Evolutionary conservation across 208 protist species (phyloP).

Genomic region (Trypanosoma boissoni): DNA sequence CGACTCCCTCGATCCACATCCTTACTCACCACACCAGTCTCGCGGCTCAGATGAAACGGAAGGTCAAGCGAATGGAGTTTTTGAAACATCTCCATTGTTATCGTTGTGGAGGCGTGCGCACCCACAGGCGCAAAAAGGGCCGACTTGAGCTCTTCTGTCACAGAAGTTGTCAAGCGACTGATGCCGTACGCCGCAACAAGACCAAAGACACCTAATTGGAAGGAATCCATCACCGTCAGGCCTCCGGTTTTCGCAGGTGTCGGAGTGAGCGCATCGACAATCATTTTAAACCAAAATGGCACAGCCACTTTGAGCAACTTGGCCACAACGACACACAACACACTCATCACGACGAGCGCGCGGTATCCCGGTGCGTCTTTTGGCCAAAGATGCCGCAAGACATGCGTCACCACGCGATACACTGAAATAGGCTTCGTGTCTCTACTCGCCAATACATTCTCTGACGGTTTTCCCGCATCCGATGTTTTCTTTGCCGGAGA

Average conservation of each 20-base stretch:
- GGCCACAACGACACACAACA: slow-evolving; percentile 70
- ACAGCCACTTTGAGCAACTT: slow-evolving; percentile 86
- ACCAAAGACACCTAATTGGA: slow-evolving; percentile 74
- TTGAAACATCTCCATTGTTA: slow-evolving; percentile 86
- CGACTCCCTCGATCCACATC: slow-evolving; percentile 91
- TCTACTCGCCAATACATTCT: slow-evolving; percentile 3
- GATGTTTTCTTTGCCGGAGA: no score
- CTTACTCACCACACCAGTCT: slow-evolving; percentile 90
- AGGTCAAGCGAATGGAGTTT: slow-evolving; percentile 89
- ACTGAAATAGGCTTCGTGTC: slow-evolving; percentile 47
- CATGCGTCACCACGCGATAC: slow-evolving; percentile 65
- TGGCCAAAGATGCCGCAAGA: slow-evolving; percentile 84
- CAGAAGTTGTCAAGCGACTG: slow-evolving; percentile 61
- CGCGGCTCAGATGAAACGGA: slow-evolving; percentile 83
- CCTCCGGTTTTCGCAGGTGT: slow-evolving; percentile 24
- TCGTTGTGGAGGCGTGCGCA: slow-evolving; percentile 72
- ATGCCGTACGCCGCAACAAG: slow-evolving; percentile 86
- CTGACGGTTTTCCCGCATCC: background rate
- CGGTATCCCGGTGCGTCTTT: slow-evolving; percentile 55
- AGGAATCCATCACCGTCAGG: slow-evolving; percentile 40
- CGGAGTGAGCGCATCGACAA: slow-evolving; percentile 80
- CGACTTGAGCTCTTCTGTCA: slow-evolving; percentile 87
- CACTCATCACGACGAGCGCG: slow-evolving; percentile 66
- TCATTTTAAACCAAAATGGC: slow-evolving; percentile 90
- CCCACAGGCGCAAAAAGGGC: slow-evolving; percentile 90